These are phyloP conservation scores for Boletus sp. DNA, from an alignment of 768 basidiomycete species.

Conservation along the genomic window DNA sequence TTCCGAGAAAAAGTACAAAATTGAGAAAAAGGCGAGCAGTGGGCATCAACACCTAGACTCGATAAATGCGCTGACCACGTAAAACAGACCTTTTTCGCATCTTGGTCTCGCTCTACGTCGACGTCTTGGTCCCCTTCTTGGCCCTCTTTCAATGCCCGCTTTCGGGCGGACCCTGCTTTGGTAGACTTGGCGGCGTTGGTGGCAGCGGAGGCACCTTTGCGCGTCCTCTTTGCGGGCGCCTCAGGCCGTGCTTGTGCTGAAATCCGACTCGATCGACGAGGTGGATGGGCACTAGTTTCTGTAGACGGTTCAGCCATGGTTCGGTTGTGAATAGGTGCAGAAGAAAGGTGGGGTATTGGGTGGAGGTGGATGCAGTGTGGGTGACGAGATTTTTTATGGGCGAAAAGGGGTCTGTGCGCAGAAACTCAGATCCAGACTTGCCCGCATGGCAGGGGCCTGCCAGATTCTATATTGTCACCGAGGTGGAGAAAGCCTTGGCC, in stretches of 20 bases:
- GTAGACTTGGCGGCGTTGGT: slow-evolving; percentile 24
- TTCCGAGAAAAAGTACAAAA: background rate
- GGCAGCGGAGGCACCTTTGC: slow-evolving; percentile 18
- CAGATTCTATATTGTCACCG: slow-evolving; percentile 21
- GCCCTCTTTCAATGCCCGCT: slow-evolving; percentile 32
- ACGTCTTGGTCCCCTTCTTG: slow-evolving; percentile 18
- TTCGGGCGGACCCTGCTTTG: slow-evolving; percentile 36
- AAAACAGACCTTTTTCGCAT: slow-evolving; percentile 26
- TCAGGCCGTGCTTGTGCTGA: slow-evolving; percentile 47
- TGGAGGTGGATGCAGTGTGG: slow-evolving; percentile 1
- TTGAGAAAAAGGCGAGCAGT: background rate
- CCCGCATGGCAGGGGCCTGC: slow-evolving; percentile 17
- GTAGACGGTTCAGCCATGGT: slow-evolving; percentile 10
- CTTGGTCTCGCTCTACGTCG: slow-evolving; percentile 15
- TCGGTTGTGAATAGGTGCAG: background rate
- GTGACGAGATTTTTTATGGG: slow-evolving; percentile 10
- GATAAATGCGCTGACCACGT: background rate
- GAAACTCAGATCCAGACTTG: slow-evolving; percentile 14
- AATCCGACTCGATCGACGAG: slow-evolving; percentile 57
- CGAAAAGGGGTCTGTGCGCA: slow-evolving; percentile 24
- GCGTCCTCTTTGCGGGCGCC: slow-evolving; percentile 9
- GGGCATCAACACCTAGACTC: background rate
- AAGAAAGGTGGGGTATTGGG: background rate
- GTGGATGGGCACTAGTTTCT: slow-evolving; percentile 27
- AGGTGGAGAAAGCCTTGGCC: background rate